Evolutionary conservation across 495 filamentous ascomycete species (phyloP), one percentile per base, ranked within the genome.

Genomic region (Lasiosphaeria miniovina): DNA sequence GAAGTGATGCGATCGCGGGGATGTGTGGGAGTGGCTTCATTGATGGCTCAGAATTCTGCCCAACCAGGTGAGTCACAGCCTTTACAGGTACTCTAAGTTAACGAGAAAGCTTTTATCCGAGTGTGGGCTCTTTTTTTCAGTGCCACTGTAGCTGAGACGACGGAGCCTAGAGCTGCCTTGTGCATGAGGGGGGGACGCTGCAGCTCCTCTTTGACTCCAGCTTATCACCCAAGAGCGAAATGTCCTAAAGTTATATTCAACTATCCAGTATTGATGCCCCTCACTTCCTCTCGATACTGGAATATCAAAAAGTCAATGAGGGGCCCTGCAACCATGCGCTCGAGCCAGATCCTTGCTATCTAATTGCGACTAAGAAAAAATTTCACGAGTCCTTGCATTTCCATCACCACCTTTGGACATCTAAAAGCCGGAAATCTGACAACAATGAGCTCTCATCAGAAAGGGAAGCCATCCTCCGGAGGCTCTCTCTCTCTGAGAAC

Each of bases 21-120:
- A 61, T 34, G 46, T 49, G 55, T n/a, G 52, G 59, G 46, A 66
- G 54, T 43, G 59, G 65, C 59, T 62, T 61, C 66, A 70, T 70
- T 36, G 61, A 68, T 57, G 48, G 52, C 36, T 65, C 40, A 24
- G 11, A 55, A 40, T 52, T 55, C 60, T 43, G 50, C 57, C 64
- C 61, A 66, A 66, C 61, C 57, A 64, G 40, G 67, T 70, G 68
- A 70, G 63, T 70, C 68, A 70, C 61, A 14, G 43, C 43, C 8
- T n/a, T n/a, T n/a, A 49, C 51, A 59, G 46, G 33, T 24, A 34
- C 36, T 32, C 57, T 54, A 54, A 38, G 38, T 11, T 46, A 46
- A 46, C 43, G 43, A 46, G 43, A n/a, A 46, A 46, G 43, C 43
- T 56, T 46, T 46, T 46, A 46, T 46, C 43, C 43, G 43, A 46